A percentile compares a stretch with the other conserved stretches of the same genome.
These are phyloP conservation scores for Plenodomus lindquistii DNA, from an alignment of 2,329 filamentous ascomycete genomes.

Conservation along the genomic window DNA sequence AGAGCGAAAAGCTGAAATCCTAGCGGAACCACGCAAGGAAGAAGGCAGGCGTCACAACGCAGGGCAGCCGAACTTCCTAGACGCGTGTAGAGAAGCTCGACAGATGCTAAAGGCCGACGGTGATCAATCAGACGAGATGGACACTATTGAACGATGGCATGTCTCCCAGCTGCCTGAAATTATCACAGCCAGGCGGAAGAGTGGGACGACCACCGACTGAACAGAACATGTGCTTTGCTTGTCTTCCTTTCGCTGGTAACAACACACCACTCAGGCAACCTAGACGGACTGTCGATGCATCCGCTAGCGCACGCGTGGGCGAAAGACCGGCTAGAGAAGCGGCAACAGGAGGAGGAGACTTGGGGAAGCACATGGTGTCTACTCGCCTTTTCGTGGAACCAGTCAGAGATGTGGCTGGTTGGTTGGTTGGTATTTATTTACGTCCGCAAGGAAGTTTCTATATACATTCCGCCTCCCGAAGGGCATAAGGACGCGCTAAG, in stretches of 20 bases:
- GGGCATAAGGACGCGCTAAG: too few relatives aligned
- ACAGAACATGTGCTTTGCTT: conserved; percentile 30
- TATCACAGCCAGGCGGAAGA: conserved; percentile 14
- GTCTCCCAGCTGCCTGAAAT: conserved; percentile 15
- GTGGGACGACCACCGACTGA: conserved; percentile 30
- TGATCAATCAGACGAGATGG: conserved; percentile 3
- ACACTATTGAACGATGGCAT: conserved; percentile 6
- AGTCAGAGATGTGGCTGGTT: too few relatives aligned
- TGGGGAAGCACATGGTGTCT: too few relatives aligned
- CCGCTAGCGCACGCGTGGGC: conserved; percentile 44
- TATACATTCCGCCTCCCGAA: too few relatives aligned
- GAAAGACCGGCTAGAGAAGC: conserved; percentile 27
- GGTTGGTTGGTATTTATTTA: too few relatives aligned
- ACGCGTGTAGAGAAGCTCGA: conserved; percentile 21
- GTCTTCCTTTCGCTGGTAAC: conserved; percentile 34
- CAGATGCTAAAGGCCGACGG: not conserved
- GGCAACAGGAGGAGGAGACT: conserved; percentile 15
- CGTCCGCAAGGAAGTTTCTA: too few relatives aligned
- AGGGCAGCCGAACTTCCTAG: conserved; percentile 18
- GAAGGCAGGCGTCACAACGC: too few relatives aligned
- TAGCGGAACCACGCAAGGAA: too few relatives aligned
- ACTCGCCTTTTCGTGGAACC: too few relatives aligned
- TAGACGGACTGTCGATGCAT: conserved; percentile 38
- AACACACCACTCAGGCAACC: conserved; percentile 1
- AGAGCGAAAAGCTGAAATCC: too few relatives aligned